Evolutionary conservation across 2,329 filamentous ascomycete genomes (phyloP).

Genomic region (Aspergillus niger): DNA sequence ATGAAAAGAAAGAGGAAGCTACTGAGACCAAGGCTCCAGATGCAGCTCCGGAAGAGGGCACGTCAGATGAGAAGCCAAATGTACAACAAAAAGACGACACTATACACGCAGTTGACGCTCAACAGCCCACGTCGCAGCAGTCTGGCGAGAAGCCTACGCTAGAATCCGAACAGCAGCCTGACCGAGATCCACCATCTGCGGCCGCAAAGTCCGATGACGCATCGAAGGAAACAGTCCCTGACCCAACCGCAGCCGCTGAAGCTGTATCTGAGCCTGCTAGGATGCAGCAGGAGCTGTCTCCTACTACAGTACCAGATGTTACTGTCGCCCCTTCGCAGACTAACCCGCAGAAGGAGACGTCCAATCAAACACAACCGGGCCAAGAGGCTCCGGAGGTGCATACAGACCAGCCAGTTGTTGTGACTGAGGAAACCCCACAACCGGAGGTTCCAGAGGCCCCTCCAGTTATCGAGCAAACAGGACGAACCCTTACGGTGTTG

Average conservation of each 20-base stretch:
- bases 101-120: not conserved
- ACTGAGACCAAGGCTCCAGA: not conserved
- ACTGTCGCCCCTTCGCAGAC: conserved; percentile 4
- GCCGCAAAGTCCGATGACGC: not conserved
- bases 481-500: conserved; percentile 61
- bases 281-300: not conserved
- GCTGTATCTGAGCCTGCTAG: conserved; percentile 1
- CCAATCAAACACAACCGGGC: conserved; percentile 8
- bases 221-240: conserved; percentile 6
- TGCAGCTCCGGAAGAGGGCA: not conserved
- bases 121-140: not conserved
- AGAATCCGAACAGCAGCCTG: conserved; percentile 12
- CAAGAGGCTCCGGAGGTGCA: conserved; percentile 22
- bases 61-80: not conserved
- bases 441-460: conserved; percentile 33
- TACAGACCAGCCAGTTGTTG: conserved; percentile 16
- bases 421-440: conserved; percentile 24
- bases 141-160: not conserved
- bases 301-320: conserved; percentile 1
- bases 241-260: conserved; percentile 12
- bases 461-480: conserved; percentile 52
- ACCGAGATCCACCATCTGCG: conserved; percentile 1
- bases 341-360: conserved; percentile 2
- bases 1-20: not conserved
- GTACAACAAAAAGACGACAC: conserved; percentile 11